Percentiles rank a stretch among this genome's conserved stretches.
phyloP scores from a whole-genome alignment of 306 rosid genomes.

The Rosa rugosa region DNA sequence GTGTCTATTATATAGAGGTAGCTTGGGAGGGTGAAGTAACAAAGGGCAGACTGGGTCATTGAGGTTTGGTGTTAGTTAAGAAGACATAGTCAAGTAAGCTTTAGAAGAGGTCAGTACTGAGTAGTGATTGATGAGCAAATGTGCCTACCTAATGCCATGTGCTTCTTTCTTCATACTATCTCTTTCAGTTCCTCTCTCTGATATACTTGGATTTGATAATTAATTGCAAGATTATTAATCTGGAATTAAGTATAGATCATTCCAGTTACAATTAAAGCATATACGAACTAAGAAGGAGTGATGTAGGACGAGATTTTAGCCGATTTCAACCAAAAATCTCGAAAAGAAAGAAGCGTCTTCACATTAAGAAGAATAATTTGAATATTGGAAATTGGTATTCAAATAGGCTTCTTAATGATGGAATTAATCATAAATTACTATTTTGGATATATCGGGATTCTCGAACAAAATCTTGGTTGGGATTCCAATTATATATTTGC shows the following conservation, averaged over 20 bases:
- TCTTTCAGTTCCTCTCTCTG: constrained; percentile 4
- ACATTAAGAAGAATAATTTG: no score
- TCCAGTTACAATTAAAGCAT: neutral
- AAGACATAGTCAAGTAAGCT: constrained; percentile 20
- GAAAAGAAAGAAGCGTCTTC: no score
- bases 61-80: constrained; percentile 16
- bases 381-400: no score
- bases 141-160: constrained; percentile 27
- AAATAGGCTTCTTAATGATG: no score
- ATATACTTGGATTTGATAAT: neutral
- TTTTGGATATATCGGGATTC: no score
- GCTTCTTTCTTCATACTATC: constrained; percentile 7
- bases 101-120: constrained; percentile 2
- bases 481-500: no score
- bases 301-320: no score
- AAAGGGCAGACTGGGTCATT: constrained; percentile 6
- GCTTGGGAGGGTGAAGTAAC: neutral
- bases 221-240: neutral
- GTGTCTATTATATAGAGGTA: neutral
- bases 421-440: no score
- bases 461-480: no score
- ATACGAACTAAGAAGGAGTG: neutral
- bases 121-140: neutral
- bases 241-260: neutral
- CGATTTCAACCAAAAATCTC: no score